A percentile compares a stretch with the other conserved stretches of the same genome.
These are phyloP conservation scores for Chenopodium berlandieri DNA, from an alignment of 148 eudicot genomes.

Conservation along the genomic window DNA sequence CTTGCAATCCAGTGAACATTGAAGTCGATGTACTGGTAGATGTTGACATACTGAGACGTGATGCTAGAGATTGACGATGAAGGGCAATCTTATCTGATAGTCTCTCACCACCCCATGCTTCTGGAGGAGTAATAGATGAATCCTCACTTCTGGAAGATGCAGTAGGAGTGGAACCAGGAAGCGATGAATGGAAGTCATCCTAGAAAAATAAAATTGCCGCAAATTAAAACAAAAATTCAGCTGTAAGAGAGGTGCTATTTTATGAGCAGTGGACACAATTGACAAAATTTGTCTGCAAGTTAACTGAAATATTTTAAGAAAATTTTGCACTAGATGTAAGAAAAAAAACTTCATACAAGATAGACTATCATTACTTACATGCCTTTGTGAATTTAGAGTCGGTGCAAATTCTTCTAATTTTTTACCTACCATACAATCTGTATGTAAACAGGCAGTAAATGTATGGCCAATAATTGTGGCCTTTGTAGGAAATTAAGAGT, in stretches of 20 bases:
- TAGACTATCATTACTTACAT: background rate
- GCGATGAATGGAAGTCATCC: conserved; percentile 58
- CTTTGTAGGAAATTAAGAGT: background rate
- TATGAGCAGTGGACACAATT: background rate
- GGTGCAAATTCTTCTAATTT: background rate
- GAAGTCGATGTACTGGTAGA: conserved; percentile 46
- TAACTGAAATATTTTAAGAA: background rate
- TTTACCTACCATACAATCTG: background rate
- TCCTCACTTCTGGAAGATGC: conserved; percentile 52
- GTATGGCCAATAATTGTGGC: background rate
- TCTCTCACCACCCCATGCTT: conserved; percentile 93
- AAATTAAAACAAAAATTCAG: background rate
- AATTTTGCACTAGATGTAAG: too few relatives aligned
- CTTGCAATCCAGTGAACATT: conserved; percentile 54
- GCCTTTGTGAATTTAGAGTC: background rate
- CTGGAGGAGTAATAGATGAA: conserved; percentile 86
- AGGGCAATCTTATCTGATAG: conserved; percentile 55
- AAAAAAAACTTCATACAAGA: too few relatives aligned
- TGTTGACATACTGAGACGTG: conserved; percentile 57
- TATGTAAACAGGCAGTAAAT: background rate
- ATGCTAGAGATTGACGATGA: conserved; percentile 51
- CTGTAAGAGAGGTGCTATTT: background rate
- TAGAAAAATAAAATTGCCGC: conserved; percentile 27
- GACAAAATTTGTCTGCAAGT: too few relatives aligned
- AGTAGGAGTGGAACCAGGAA: conserved; percentile 47